Percentiles rank a stretch among this genome's conserved stretches.
phyloP scores from a whole-genome alignment of 2,329 filamentous ascomycete species.

The Bipolaris bicolor region DNA sequence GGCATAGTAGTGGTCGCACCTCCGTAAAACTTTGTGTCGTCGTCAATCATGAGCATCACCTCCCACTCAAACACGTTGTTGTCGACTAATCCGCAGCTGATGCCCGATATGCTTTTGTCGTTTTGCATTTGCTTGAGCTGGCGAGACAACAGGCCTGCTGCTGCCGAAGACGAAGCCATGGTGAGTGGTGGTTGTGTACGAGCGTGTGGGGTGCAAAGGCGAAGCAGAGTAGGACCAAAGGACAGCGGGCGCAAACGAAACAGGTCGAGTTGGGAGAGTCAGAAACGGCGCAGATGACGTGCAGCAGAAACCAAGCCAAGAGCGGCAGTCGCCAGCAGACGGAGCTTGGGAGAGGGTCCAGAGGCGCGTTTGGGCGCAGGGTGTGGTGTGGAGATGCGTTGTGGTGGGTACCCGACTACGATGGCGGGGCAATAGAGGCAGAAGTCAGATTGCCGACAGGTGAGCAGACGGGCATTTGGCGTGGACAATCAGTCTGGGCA shows the following conservation, averaged over 20 bases:
- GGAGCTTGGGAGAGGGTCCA: conserved; percentile 8
- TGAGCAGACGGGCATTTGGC: background rate
- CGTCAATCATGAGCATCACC: conserved; percentile 97
- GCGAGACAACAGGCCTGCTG: conserved; percentile 75
- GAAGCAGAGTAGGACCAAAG: conserved; percentile 5
- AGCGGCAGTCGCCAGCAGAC: background rate
- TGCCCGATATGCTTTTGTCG: conserved; percentile 89
- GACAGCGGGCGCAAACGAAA: background rate
- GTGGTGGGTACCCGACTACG: background rate
- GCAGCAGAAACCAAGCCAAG: background rate
- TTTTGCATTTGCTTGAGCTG: conserved; percentile 95
- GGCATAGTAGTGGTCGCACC: conserved; percentile 61
- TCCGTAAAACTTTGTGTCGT: conserved; percentile 92
- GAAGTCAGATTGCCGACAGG: conserved; percentile 21
- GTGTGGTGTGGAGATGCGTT: conserved; percentile 19
- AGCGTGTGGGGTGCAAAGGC: conserved; percentile 13
- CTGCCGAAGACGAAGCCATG: conserved; percentile 56
- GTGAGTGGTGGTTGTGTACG: conserved; percentile 8
- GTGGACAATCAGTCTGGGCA: background rate
- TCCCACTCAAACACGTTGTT: conserved; percentile 97
- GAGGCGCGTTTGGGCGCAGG: conserved; percentile 23
- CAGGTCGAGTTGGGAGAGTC: background rate
- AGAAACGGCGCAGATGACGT: background rate
- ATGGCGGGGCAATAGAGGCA: conserved; percentile 31
- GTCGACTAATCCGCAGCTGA: conserved; percentile 86